These are phyloP conservation scores for Capronia coronata DNA, from an alignment of 2,329 filamentous ascomycete species.

Conservation along the genomic window DNA sequence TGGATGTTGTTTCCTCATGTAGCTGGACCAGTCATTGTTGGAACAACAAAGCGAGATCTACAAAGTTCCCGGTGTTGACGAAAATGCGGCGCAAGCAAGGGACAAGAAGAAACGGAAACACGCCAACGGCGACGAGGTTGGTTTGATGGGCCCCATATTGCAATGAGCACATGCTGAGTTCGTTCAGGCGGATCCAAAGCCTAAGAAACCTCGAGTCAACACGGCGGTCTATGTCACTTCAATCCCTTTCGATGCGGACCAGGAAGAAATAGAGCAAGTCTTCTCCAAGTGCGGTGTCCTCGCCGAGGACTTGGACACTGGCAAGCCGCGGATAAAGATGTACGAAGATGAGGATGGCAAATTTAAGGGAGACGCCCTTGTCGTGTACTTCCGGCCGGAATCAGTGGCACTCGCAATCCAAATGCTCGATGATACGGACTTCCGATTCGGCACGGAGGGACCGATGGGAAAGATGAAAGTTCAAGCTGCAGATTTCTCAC, in stretches of 20 bases:
- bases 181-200: slow-evolving; percentile 28
- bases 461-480: slow-evolving; percentile 65
- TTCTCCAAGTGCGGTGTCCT: slow-evolving; percentile 91
- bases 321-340: slow-evolving; percentile 83
- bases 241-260: slow-evolving; percentile 69
- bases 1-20: slow-evolving; percentile 18
- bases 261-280: slow-evolving; percentile 71
- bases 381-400: slow-evolving; percentile 92
- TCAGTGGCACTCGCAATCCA: slow-evolving; percentile 65
- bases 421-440: slow-evolving; percentile 55
- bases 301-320: slow-evolving; percentile 86
- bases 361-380: slow-evolving; percentile 87
- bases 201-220: slow-evolving; percentile 55
- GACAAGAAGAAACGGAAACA: slow-evolving; percentile 51
- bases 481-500: slow-evolving; percentile 77
- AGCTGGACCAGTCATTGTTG: slow-evolving; percentile 56
- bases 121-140: slow-evolving; percentile 46
- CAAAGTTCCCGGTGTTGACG: slow-evolving; percentile 54
- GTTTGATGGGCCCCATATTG: slow-evolving; percentile 20
- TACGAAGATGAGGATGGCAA: slow-evolving; percentile 74
- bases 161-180: slow-evolving; percentile 37
- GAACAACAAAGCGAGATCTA: slow-evolving; percentile 58
- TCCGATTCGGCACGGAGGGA: slow-evolving; percentile 57
- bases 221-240: slow-evolving; percentile 89
- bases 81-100: slow-evolving; percentile 43